Evolutionary conservation across 169 alveolate species (phyloP), one percentile per base, ranked within the genome.

Genomic region (Perkinsus olseni): DNA sequence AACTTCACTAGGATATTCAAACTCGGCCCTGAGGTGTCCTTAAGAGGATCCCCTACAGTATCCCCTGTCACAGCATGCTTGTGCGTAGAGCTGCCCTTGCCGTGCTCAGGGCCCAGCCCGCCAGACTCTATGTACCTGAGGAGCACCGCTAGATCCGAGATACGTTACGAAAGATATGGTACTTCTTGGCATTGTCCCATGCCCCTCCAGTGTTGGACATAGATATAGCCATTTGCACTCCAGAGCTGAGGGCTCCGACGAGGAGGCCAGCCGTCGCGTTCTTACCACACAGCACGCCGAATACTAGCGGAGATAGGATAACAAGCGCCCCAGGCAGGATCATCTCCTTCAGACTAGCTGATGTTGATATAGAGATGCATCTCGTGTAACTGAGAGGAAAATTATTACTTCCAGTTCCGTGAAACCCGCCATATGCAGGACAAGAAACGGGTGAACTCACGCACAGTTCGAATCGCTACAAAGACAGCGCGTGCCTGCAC

Each of bases 31-130:
- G 98, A 96, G 38, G 99, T 97, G 93, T 97, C 99, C 94, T 97
- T 97, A 51, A 97, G 93, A 45, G 99, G 98, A 94, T 97, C 98
- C 91, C 98, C 98, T 92, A 97, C 98, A 92, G 98, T 97, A 94
- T 97, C 98, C 91, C 98, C 98, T 92, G 95, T 95, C 74, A 95
- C 96, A 93, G 97, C 95, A 91, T 95, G 95, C 91, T 95, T 95
- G 82, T 95, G 96, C 13, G 96, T 95, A 92, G 92, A 93, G 90
- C 95, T 94, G 39, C 94, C 94, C 62, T 94, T 94, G 93, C 94
- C 92, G 34, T 92, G 94, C 38, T 95, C 96, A 39, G 94, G 93
- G 51, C 96, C 97, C 39, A 95, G 91, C 51, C 94, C 96, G n/a
- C 95, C 96, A 38, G 95, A 96, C 94, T 96, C 98, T 91, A 97